Percentiles rank a stretch among this genome's conserved stretches.
Evolutionary conservation across 441 rosid genomes (phyloP).

Genomic region (Melastoma candidum): DNA sequence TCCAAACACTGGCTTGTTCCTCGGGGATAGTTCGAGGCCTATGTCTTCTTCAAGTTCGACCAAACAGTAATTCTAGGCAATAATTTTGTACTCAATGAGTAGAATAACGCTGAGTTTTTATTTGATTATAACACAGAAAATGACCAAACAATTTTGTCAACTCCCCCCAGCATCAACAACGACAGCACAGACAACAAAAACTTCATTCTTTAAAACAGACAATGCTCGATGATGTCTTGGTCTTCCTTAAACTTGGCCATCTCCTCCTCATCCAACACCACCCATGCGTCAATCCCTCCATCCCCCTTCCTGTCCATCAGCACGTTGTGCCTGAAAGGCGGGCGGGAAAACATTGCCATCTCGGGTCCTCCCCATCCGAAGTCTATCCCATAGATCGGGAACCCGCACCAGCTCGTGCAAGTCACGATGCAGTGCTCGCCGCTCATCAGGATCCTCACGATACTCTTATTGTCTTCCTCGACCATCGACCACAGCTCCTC

Average conservation of each 20-base stretch:
- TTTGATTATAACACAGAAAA: no score
- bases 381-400: conserved; percentile 13
- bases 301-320: conserved; percentile 20
- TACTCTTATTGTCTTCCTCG: not conserved
- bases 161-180: no score
- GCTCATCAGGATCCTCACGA: not conserved
- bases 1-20: no score
- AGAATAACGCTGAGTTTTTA: no score
- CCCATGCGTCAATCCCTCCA: conserved; percentile 27
- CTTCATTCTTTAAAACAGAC: no score
- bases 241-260: conserved; percentile 17
- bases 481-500: conserved; percentile 3
- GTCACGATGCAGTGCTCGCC: conserved; percentile 1
- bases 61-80: no score
- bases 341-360: conserved; percentile 5
- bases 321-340: conserved; percentile 14
- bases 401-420: conserved; percentile 10
- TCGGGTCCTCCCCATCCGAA: conserved; percentile 26
- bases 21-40: no score
- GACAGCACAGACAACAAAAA: no score
- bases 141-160: no score
- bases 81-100: no score
- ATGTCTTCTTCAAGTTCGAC: no score
- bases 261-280: conserved; percentile 14
- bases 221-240: not conserved